A percentile compares a stretch with the other conserved stretches of the same genome.
phyloP scores from a whole-genome alignment of 306 rosid species.

The Cucurbita ficifolia region DNA sequence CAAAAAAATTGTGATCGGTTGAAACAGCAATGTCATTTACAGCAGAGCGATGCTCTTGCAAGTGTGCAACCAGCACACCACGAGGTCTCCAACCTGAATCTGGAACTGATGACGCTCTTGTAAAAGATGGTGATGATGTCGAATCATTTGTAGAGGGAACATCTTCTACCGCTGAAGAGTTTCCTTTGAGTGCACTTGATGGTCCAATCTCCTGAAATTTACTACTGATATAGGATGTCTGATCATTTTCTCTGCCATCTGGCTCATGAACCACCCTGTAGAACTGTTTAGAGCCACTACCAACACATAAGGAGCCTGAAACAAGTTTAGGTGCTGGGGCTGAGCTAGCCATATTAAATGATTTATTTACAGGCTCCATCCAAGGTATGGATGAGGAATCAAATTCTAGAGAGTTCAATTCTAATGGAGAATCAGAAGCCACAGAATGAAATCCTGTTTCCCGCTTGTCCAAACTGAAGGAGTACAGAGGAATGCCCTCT shows the following conservation, averaged over 20 bases:
- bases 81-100: constrained; percentile 98
- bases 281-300: constrained; percentile 78
- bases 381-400: constrained; percentile 88
- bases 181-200: constrained; percentile 39
- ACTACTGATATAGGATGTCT: constrained; percentile 32
- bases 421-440: constrained; percentile 65
- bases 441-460: constrained; percentile 56
- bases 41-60: constrained; percentile 91
- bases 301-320: constrained; percentile 68
- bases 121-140: constrained; percentile 47
- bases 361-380: constrained; percentile 75
- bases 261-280: constrained; percentile 97
- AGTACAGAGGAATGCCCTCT: constrained; percentile 87
- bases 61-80: constrained; percentile 93
- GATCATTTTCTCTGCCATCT: constrained; percentile 79
- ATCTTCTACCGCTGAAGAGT: constrained; percentile 43
- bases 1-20: constrained; percentile 77
- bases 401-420: constrained; percentile 54
- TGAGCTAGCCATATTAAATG: constrained; percentile 75
- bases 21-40: constrained; percentile 85
- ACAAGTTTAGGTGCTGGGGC: constrained; percentile 90
- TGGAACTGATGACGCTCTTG: constrained; percentile 46
- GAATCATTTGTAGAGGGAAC: constrained; percentile 41
- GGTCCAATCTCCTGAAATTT: constrained; percentile 59
- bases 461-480: constrained; percentile 74